Evolutionary conservation across 1,284 basidiomycete genomes (phyloP).

Genomic region (Ceratobasidium sp.): DNA sequence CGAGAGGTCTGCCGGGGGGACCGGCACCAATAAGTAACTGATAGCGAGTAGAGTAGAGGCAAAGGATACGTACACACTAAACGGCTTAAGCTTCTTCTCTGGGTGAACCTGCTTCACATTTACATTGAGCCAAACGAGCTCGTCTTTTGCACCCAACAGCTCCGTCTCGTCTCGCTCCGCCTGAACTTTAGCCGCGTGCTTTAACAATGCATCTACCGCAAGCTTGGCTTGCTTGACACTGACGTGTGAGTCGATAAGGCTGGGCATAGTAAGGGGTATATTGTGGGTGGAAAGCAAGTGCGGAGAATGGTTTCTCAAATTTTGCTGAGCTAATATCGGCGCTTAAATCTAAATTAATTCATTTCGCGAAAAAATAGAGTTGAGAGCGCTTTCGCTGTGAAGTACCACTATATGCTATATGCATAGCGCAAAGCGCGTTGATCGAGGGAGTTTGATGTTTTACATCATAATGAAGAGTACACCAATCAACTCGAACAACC

Average conservation of each 20-base stretch:
- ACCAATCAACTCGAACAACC: background rate
- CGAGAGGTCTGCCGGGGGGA: conserved; percentile 71
- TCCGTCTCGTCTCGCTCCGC: conserved; percentile 78
- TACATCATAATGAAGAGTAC: background rate
- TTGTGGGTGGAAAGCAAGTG: conserved; percentile 8
- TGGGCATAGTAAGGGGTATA: conserved; percentile 27
- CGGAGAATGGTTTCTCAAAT: conserved; percentile 32
- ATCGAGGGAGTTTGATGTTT: background rate
- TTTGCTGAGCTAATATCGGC: conserved; percentile 29
- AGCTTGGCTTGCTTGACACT: conserved; percentile 79
- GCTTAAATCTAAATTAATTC: background rate
- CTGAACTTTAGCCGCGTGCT: conserved; percentile 75
- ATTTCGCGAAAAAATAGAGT: background rate
- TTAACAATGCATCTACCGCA: conserved; percentile 82
- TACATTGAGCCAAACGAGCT: conserved; percentile 88
- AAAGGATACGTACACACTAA: conserved; percentile 77
- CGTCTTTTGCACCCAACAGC: conserved; percentile 83
- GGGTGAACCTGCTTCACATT: conserved; percentile 85
- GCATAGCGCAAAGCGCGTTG: background rate
- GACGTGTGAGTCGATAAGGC: conserved; percentile 75
- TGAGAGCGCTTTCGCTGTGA: background rate
- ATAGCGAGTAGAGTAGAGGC: background rate
- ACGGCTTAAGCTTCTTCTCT: conserved; percentile 83
- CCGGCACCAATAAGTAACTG: conserved; percentile 35
- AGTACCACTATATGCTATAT: conserved; percentile 6